Conservation (phyloP, 202 grass and related monocot species). For the Alloteropsis angusta region DNA sequence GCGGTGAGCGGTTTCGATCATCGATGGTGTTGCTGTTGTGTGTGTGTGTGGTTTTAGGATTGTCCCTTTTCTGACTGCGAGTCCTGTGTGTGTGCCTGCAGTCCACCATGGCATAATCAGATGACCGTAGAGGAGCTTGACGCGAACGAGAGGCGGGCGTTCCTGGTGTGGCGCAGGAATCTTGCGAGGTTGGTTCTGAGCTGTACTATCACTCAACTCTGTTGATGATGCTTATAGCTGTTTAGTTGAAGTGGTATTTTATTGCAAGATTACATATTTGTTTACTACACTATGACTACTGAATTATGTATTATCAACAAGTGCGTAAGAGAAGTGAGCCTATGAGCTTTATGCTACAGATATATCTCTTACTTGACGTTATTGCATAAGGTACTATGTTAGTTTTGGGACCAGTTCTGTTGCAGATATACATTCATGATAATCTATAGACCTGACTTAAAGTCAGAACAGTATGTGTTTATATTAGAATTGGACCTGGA, state of each 20-base stretch:
- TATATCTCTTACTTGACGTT: not conserved
- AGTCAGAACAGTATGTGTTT: not conserved
- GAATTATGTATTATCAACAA: not conserved
- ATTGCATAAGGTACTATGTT: not conserved
- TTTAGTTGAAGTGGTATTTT: not conserved
- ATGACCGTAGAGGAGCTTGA: conserved; percentile 88
- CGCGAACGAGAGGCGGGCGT: conserved; percentile 60
- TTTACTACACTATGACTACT: not conserved
- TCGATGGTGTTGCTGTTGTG: not conserved
- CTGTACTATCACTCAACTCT: not conserved
- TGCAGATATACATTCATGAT: not conserved
- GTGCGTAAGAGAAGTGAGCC: not conserved
- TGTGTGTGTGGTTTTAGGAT: not conserved
- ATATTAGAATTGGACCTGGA: not conserved
- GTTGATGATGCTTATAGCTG: not conserved
- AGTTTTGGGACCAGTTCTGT: not conserved
- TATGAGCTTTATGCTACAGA: not conserved
- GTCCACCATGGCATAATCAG: conserved; percentile 63
- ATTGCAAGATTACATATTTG: not conserved
- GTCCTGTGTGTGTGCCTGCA: conserved; percentile 12
- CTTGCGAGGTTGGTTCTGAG: conserved; percentile 53
- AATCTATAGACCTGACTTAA: not conserved
- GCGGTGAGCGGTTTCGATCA: conserved; percentile 32
- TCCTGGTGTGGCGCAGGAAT: conserved; percentile 84
- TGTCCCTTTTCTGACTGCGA: not conserved